phyloP scores from a whole-genome alignment of 179 eudicot species.

The Beta macrorhiza region DNA sequence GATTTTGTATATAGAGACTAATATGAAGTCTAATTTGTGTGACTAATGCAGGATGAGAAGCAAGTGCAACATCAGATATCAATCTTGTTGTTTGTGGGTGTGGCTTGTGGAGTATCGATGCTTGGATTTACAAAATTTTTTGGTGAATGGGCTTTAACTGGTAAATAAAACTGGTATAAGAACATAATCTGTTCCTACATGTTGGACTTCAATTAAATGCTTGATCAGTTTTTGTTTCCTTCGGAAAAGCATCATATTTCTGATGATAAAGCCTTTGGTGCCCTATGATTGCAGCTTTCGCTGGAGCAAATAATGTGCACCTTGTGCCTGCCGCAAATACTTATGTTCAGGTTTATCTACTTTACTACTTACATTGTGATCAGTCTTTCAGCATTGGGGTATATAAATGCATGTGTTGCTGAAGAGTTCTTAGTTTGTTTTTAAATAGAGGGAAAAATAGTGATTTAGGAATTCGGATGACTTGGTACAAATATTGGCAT shows the following conservation, averaged over 20 bases:
- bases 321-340: conserved; percentile 85
- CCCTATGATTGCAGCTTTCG: conserved; percentile 54
- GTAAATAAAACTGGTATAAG: conserved; percentile 44
- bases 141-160: conserved; percentile 74
- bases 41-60: conserved; percentile 64
- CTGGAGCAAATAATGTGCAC: conserved; percentile 72
- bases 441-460: background rate
- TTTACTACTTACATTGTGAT: background rate
- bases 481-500: background rate
- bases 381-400: background rate
- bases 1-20: conserved; percentile 10
- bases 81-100: conserved; percentile 74
- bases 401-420: background rate
- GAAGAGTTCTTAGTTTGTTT: background rate
- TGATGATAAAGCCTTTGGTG: background rate
- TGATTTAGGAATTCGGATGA: background rate
- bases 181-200: background rate
- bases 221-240: conserved; percentile 4
- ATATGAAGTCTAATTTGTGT: conserved; percentile 4
- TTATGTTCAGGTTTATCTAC: conserved; percentile 70
- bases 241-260: conserved; percentile 11
- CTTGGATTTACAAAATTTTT: conserved; percentile 55
- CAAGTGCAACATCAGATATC: conserved; percentile 97
- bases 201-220: conserved; percentile 8
- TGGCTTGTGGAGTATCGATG: conserved; percentile 74